Base-by-base conservation (phyloP, 306 rosid genomes). In the Canavalia ensiformis region DNA sequence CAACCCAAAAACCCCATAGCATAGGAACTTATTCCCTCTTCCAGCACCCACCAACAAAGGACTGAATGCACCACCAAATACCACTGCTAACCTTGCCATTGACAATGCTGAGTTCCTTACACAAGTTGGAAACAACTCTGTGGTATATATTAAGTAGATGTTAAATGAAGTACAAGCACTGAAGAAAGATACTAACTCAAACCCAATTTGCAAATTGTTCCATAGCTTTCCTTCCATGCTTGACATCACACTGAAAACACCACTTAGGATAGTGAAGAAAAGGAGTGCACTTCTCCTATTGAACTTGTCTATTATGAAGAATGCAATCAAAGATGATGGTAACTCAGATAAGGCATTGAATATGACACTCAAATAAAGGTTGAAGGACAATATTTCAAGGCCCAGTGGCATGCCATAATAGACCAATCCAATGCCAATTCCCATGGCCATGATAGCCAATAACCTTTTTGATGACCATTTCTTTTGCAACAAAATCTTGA, bases 341-440 rank as follows among this genome's bases (percentile, higher is more conserved):
- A 91, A 10, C 60, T 91, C 96, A 0, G 93, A 86, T 6, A 91
- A 58, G 12, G 96, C 93, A 44, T 91, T 91, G 5, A 91, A 57
- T 3, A 85, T 70, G 10, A 86, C 88, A 1, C 93, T 76, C 12
- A 89, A 12, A 78, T 91, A 89, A 10, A 89, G 82, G 59, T 91
- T 68, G 73, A 83, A 85, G 5, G 76, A 8, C 68, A 88, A 12
- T 56, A 60, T 79, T 28, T 86, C 91, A 4, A 91, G 84, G 1
- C 87, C 88, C 6, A 88, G 68, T 2, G 96, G 92, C 89, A 91
- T 89, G 2, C 91, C 93, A 13, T 88, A 86, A 37, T 91, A 89
- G 1, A 85, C 89, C 82, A 89, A 35, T 9, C 96, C 90, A 4
- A 83, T 28, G 0, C 96, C 96, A 4, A 83, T 50, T 0, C 89